phyloP scores from a whole-genome alignment of 345 rosid genomes.

The Firmiana major region DNA sequence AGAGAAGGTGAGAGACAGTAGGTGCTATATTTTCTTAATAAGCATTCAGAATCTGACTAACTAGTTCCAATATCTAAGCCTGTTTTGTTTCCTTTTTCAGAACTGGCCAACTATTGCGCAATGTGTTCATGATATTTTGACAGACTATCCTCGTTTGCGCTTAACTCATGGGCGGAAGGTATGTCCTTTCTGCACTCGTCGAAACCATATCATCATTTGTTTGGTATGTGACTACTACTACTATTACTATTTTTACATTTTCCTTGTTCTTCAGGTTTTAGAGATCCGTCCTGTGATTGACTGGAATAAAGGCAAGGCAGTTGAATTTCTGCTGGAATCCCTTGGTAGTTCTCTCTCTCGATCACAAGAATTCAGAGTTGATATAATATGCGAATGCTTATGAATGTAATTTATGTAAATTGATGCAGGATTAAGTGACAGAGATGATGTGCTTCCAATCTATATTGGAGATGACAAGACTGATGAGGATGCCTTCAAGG shows the following conservation, averaged over 20 bases:
- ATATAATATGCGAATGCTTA: neutral
- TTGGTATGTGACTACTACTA: neutral
- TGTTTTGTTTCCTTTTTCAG: constrained; percentile 33
- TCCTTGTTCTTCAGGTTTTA: constrained; percentile 61
- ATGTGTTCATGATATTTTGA: constrained; percentile 73
- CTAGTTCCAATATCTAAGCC: neutral
- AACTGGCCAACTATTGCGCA: constrained; percentile 82
- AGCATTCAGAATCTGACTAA: neutral
- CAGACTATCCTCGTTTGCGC: constrained; percentile 71
- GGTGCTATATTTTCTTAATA: neutral
- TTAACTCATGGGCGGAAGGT: constrained; percentile 76
- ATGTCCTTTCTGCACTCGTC: neutral
- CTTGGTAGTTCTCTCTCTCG: constrained; percentile 46
- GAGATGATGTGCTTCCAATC: constrained; percentile 74
- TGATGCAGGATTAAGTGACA: constrained; percentile 51
- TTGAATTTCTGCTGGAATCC: constrained; percentile 82
- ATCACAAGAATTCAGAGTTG: neutral
- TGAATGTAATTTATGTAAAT: neutral
- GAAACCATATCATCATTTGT: neutral
- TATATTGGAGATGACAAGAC: constrained; percentile 84
- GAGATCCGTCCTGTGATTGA: constrained; percentile 93
- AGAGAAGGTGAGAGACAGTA: constrained; percentile 52
- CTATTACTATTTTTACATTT: no score
- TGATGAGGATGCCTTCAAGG: constrained; percentile 98
- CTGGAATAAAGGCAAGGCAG: constrained; percentile 98